Evolutionary conservation across 176 grass and related monocot genomes (phyloP).

Genomic region (Rhipidocladum racemiflorum): DNA sequence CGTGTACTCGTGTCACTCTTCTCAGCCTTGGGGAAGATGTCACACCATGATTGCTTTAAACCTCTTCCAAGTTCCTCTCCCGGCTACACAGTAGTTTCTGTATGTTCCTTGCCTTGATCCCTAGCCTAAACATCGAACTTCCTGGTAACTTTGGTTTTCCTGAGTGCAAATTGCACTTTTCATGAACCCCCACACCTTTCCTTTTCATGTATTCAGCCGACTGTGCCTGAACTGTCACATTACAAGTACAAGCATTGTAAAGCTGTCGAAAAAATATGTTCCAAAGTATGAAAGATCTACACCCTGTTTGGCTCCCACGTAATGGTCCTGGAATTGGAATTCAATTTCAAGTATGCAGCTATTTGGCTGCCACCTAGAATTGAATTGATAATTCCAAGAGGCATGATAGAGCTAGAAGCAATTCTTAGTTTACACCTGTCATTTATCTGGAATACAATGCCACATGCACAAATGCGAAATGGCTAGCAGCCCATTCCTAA

Average conservation of each 20-base stretch:
- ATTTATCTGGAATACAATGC: too few species aligned
- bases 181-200: slow-evolving; percentile 40
- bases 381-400: too few species aligned
- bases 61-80: slow-evolving; percentile 20
- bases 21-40: neutral
- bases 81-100: slow-evolving; percentile 57
- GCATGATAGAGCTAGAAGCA: too few species aligned
- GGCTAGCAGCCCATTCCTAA: too few species aligned
- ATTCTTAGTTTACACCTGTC: too few species aligned
- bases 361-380: too few species aligned
- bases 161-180: slow-evolving; percentile 26
- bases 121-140: slow-evolving; percentile 65
- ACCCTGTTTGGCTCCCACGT: too few species aligned
- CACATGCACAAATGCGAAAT: too few species aligned
- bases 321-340: too few species aligned
- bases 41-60: slow-evolving; percentile 16
- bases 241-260: slow-evolving; percentile 23
- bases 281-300: neutral
- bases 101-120: slow-evolving; percentile 69
- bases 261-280: neutral
- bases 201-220: slow-evolving; percentile 76
- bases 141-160: slow-evolving; percentile 42
- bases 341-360: too few species aligned
- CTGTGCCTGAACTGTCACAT: slow-evolving; percentile 59
- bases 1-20: slow-evolving; percentile 17